phyloP scores from a whole-genome alignment of 768 basidiomycete genomes.

The Kondoa subrosea region DNA sequence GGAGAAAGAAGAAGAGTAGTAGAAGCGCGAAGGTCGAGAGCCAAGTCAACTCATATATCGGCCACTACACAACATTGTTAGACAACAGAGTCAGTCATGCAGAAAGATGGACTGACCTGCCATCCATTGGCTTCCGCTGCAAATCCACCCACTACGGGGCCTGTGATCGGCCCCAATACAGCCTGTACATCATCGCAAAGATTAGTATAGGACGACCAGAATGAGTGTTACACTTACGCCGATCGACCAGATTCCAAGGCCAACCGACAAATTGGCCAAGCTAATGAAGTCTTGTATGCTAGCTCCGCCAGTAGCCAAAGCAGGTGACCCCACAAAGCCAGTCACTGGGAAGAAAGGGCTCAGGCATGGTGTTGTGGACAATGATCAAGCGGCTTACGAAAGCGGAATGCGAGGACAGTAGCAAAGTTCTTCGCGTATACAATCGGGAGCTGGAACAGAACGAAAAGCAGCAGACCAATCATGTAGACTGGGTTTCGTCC shows the following conservation, averaged over 20 bases:
- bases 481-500: constrained; percentile 34
- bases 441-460: constrained; percentile 31
- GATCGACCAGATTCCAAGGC: too few relatives aligned
- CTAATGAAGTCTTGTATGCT: constrained; percentile 22
- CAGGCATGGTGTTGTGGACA: too few relatives aligned
- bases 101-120: constrained; percentile 23
- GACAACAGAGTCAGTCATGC: not conserved
- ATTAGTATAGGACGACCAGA: too few relatives aligned
- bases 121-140: constrained; percentile 31
- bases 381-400: too few relatives aligned
- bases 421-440: constrained; percentile 30
- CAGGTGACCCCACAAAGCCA: constrained; percentile 32
- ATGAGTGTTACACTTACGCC: too few relatives aligned
- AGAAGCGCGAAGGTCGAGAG: constrained; percentile 29
- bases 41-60: not conserved
- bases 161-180: constrained; percentile 30
- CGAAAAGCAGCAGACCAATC: constrained; percentile 31
- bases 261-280: constrained; percentile 30
- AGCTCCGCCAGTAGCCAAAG: constrained; percentile 32
- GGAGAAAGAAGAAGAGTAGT: constrained; percentile 29
- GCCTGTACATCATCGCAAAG: too few relatives aligned
- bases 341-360: too few relatives aligned
- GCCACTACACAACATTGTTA: not conserved
- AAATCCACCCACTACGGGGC: constrained; percentile 29
- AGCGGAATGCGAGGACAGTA: constrained; percentile 28